Evolutionary conservation across 2,329 filamentous ascomycete genomes (phyloP).

Genomic region (Fusarium torreyae): DNA sequence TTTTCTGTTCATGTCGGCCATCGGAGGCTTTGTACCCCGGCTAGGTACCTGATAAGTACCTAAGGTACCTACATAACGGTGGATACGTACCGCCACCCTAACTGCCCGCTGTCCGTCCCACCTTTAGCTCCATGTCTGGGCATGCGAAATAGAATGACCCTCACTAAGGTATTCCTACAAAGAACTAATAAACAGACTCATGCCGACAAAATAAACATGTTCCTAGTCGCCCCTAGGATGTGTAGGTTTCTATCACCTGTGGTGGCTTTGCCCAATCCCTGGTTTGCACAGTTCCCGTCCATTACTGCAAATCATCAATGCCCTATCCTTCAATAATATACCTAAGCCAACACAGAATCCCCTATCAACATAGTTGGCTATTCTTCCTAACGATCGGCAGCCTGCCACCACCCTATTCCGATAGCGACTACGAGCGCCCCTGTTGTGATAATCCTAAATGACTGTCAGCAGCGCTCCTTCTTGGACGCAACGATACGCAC

Average conservation of each 20-base stretch:
- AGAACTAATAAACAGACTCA: slow-evolving; percentile 3
- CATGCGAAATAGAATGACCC: background rate
- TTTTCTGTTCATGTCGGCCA: slow-evolving; percentile 33
- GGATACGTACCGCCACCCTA: slow-evolving; percentile 7
- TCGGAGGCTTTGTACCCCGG: slow-evolving; percentile 40
- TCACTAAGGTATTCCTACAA: slow-evolving; percentile 3
- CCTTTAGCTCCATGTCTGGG: background rate
- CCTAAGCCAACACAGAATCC: slow-evolving; percentile 19
- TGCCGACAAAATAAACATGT: slow-evolving; percentile 26
- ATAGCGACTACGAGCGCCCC: slow-evolving; percentile 47
- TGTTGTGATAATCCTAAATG: slow-evolving; percentile 44
- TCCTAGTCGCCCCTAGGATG: slow-evolving; percentile 30
- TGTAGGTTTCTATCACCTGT: slow-evolving; percentile 23
- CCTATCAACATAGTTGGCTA: background rate
- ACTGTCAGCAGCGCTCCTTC: slow-evolving; percentile 21
- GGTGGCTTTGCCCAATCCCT: slow-evolving; percentile 11
- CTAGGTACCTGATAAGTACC: background rate
- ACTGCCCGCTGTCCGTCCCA: background rate
- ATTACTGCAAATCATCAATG: slow-evolving; percentile 7
- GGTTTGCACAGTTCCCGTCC: slow-evolving; percentile 19
- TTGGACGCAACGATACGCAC: slow-evolving; percentile 24
- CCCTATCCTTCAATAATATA: slow-evolving; percentile 19
- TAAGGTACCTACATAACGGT: background rate
- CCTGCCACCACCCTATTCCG: slow-evolving; percentile 49
- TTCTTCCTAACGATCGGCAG: slow-evolving; percentile 33